These are phyloP conservation scores for Leptographium procerum DNA, from an alignment of 2,329 filamentous ascomycete species.

Conservation along the genomic window DNA sequence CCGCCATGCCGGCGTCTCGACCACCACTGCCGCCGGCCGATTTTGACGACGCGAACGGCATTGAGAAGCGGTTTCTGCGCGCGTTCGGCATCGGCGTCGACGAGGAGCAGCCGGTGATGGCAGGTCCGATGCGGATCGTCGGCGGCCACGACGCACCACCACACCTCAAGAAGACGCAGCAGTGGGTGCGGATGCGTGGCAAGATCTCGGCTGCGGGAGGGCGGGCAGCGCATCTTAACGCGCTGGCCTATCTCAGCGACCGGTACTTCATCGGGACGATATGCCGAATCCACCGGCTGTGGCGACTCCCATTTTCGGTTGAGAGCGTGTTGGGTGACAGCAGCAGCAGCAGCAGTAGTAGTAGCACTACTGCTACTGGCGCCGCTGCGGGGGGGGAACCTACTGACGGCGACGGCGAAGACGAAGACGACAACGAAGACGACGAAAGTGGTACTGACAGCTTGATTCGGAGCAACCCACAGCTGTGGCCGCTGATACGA, in stretches of 20 bases:
- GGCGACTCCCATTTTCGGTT: slow-evolving; percentile 50
- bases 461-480: slow-evolving; percentile 30
- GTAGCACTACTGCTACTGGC: too few relatives aligned
- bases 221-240: slow-evolving; percentile 69
- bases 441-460: slow-evolving; percentile 11
- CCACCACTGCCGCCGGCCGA: slow-evolving; percentile 22
- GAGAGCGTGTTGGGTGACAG: slow-evolving; percentile 34
- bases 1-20: slow-evolving; percentile 9
- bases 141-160: slow-evolving; percentile 36
- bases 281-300: slow-evolving; percentile 66
- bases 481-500: slow-evolving; percentile 27
- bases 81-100: slow-evolving; percentile 6
- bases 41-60: slow-evolving; percentile 30
- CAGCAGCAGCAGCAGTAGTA: too few relatives aligned
- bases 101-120: slow-evolving; percentile 30
- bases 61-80: slow-evolving; percentile 31
- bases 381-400: too few relatives aligned
- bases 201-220: slow-evolving; percentile 61
- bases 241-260: slow-evolving; percentile 88
- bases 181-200: slow-evolving; percentile 67
- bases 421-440: slow-evolving; percentile 24
- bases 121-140: slow-evolving; percentile 29
- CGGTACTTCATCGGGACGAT: slow-evolving; percentile 90
- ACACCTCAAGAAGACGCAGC: slow-evolving; percentile 55
- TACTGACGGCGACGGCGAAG: slow-evolving; percentile 27